phyloP scores from a whole-genome alignment of 345 rosid genomes.

The Heritiera littoralis region DNA sequence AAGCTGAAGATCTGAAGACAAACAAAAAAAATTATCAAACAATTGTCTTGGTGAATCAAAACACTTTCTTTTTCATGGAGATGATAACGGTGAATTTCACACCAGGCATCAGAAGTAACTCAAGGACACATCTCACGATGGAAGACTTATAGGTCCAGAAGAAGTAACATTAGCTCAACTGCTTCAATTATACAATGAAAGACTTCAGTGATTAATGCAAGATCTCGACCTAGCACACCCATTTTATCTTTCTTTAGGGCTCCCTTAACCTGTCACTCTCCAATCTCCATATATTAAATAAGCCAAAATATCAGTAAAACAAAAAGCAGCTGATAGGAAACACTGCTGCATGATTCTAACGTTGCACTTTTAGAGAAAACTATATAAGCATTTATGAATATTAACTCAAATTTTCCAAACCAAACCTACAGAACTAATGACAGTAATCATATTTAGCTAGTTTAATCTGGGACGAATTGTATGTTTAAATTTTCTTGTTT shows the following conservation, averaged over 20 bases:
- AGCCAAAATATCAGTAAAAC: not conserved
- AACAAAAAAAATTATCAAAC: slow-evolving; percentile 6
- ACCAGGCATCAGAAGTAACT: not conserved
- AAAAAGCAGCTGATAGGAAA: not conserved
- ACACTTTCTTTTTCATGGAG: not conserved
- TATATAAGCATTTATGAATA: not conserved
- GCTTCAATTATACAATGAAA: not conserved
- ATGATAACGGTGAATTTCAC: not conserved
- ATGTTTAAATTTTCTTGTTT: not conserved
- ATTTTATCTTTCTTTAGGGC: not conserved
- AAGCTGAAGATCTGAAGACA: slow-evolving; percentile 27
- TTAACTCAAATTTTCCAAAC: not conserved
- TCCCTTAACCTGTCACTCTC: not conserved
- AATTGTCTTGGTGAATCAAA: not conserved
- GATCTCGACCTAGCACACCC: not conserved
- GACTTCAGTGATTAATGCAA: not conserved
- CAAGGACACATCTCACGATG: not conserved
- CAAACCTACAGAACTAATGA: not conserved
- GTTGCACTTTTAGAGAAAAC: not conserved
- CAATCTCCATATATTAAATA: not conserved
- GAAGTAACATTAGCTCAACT: not conserved
- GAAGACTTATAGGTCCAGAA: not conserved
- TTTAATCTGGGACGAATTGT: not conserved
- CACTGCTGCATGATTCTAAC: not conserved
- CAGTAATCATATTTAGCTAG: not conserved